Evolutionary conservation across 345 rosid species (phyloP), one percentile per base, ranked within the genome.

Genomic region (Eucalyptus globulus): DNA sequence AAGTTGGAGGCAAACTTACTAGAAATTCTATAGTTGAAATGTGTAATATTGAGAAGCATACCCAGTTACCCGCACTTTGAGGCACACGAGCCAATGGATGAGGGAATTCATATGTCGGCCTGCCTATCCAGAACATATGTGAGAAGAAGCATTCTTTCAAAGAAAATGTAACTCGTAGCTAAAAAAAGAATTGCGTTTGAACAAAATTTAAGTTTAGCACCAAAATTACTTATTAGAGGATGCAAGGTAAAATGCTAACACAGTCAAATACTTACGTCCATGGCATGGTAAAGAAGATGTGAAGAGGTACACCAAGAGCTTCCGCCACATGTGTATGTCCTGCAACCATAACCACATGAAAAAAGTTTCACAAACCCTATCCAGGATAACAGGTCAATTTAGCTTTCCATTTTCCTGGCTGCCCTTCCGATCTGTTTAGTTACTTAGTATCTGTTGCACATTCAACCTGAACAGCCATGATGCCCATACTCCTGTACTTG

Each of bases 231-330:
- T 76, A 76, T 21, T 37, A 37, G 83, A 76, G 83, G 83, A 76
- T 76, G 43, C 22, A 60, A 47, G n/a, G 45, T 76, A 40, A 76
- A 17, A 76, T 11, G 45, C 4, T 37, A 72, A 72, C 26, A 72
- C 34, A 22, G 90, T 87, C 90, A 51, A 91, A 92, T 87, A 94
- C 99, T 98, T 93, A 98, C 99, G 99, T 98, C 99, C 99, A 98
- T 58, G 99, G 99, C 99, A 98, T 98, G 80, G 99, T 98, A 96
- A 98, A 98, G 93, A 95, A 97, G n/a, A 98, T 98, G 91, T 98
- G 99, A 89, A 98, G 94, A 67, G 99, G 99, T 87, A 96, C 96
- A 89, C 97, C 95, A 89, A 98, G 99, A 93, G 99, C 97, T 94
- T 98, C 99, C 72, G 99, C 99, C 89, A 98, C 97, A 91, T 98